Conservation (phyloP, 495 filamentous ascomycete genomes). For the Trichoderma erinaceum region DNA sequence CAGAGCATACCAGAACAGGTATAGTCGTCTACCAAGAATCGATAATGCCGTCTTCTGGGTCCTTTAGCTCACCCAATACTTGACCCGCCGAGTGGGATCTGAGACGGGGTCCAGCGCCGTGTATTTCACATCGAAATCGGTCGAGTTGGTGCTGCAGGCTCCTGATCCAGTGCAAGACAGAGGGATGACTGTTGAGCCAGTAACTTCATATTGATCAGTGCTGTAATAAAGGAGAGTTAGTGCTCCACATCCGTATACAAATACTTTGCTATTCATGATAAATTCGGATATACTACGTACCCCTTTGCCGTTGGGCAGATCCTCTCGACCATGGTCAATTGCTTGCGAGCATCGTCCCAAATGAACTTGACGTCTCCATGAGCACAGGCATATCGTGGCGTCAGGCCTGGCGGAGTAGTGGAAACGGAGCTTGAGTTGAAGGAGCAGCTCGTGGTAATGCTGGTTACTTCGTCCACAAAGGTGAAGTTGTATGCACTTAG, state of each 20-base stretch:
- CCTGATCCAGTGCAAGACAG: background rate
- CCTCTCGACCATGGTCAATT: conserved; percentile 28
- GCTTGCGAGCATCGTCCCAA: conserved; percentile 35
- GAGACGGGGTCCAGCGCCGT: background rate
- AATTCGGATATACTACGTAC: conserved; percentile 16
- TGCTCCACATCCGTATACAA: background rate
- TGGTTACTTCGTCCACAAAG: conserved; percentile 24
- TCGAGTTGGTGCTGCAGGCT: conserved; percentile 13
- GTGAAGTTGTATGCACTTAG: conserved; percentile 21
- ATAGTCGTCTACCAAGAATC: background rate
- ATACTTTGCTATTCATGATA: background rate
- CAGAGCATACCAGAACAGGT: background rate
- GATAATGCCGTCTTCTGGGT: background rate
- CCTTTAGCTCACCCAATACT: conserved; percentile 13
- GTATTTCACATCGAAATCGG: background rate
- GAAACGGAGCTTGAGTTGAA: conserved; percentile 24
- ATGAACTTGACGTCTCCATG: conserved; percentile 42
- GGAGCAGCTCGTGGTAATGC: conserved; percentile 25
- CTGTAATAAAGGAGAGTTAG: background rate
- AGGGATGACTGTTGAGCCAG: background rate
- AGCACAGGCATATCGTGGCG: conserved; percentile 26
- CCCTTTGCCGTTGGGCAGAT: conserved; percentile 22
- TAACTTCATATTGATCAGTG: background rate
- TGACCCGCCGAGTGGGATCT: background rate
- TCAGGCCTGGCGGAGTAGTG: conserved; percentile 20